phyloP scores from a whole-genome alignment of 73 alveolate species.

The Paramecium primaurelia region DNA sequence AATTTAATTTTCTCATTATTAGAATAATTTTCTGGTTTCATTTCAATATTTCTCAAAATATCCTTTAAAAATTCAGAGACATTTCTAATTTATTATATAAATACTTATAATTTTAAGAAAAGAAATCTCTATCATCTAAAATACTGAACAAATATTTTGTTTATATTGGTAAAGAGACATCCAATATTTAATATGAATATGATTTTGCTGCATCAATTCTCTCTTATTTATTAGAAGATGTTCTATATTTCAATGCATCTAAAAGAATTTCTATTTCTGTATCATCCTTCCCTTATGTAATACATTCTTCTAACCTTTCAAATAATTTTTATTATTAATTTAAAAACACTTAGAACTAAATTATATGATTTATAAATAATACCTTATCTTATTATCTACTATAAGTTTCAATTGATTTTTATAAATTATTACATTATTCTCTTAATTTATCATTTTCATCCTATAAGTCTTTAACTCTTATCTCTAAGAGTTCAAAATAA shows the following conservation, averaged over 20 bases:
- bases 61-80: background rate
- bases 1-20: background rate
- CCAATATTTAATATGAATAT: conserved; percentile 33
- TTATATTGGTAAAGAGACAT: conserved; percentile 43
- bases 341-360: conserved; percentile 24
- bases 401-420: background rate
- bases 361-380: background rate
- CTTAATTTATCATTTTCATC: conserved; percentile 56
- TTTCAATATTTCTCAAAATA: background rate
- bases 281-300: conserved; percentile 8
- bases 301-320: conserved; percentile 45
- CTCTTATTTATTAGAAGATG: conserved; percentile 35
- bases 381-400: conserved; percentile 2
- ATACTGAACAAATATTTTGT: conserved; percentile 9
- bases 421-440: conserved; percentile 10
- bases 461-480: conserved; percentile 29
- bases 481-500: conserved; percentile 57
- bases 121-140: background rate
- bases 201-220: conserved; percentile 51
- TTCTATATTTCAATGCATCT: conserved; percentile 54
- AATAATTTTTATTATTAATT: conserved; percentile 28
- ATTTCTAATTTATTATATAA: background rate
- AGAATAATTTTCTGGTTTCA: background rate
- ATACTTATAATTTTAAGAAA: background rate
- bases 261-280: conserved; percentile 40